Conservation (phyloP, 2,329 filamentous ascomycete genomes). For the Arthrobotrys musiformis region DNA sequence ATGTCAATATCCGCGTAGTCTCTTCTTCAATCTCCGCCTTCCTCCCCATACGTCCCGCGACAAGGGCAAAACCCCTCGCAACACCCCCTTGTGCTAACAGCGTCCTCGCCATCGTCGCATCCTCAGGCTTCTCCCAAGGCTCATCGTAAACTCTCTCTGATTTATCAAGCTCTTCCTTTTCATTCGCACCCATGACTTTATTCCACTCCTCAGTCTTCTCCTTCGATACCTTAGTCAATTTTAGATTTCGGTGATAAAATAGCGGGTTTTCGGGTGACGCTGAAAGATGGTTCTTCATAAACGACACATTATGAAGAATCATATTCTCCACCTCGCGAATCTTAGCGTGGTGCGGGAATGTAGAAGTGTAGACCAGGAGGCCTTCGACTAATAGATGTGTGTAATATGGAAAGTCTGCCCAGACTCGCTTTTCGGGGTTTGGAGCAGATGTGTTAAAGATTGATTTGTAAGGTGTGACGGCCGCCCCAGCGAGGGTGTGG, state of each 20-base stretch:
- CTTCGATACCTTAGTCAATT: constrained; percentile 29
- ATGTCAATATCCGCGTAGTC: constrained; percentile 27
- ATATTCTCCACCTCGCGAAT: constrained; percentile 38
- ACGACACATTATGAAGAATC: constrained; percentile 45
- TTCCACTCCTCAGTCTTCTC: constrained; percentile 48
- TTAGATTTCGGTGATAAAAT: constrained; percentile 45
- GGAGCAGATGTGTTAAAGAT: constrained; percentile 49
- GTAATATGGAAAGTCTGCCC: constrained; percentile 48
- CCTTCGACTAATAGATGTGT: constrained; percentile 50
- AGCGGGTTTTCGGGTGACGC: constrained; percentile 13
- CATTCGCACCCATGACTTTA: constrained; percentile 34
- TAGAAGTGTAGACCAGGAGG: constrained; percentile 23
- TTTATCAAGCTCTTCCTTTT: constrained; percentile 27
- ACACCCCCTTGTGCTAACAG: constrained; percentile 46
- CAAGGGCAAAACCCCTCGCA: constrained; percentile 38
- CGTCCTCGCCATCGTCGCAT: constrained; percentile 36
- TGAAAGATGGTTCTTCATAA: constrained; percentile 30
- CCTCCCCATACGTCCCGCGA: constrained; percentile 17
- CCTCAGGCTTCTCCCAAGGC: constrained; percentile 24
- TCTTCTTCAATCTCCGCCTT: constrained; percentile 37
- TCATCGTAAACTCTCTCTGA: constrained; percentile 51
- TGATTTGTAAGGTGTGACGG: constrained; percentile 47
- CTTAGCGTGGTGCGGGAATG: constrained; percentile 48
- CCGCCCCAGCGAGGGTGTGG: constrained; percentile 30
- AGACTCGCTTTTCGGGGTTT: constrained; percentile 38